Conservation (phyloP, 257 asterid genomes). For the Coffea canephora region DNA sequence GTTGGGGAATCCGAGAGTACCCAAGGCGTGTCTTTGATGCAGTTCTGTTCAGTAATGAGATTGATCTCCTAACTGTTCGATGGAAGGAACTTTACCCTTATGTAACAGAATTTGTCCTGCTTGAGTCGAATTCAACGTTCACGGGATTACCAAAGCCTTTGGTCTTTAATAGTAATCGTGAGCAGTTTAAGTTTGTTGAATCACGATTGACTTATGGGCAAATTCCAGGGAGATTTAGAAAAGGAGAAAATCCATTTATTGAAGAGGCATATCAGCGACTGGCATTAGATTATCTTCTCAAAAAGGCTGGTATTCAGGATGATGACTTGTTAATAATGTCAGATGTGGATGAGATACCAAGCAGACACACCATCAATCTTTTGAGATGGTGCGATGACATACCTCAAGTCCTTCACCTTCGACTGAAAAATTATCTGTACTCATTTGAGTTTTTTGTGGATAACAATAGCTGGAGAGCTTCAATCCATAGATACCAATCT, state of each 20-base stretch:
- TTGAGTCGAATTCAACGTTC: constrained; percentile 84
- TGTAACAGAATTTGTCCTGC: constrained; percentile 64
- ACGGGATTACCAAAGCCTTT: constrained; percentile 71
- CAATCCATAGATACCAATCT: constrained; percentile 59
- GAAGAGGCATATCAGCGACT: constrained; percentile 88
- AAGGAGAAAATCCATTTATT: constrained; percentile 73
- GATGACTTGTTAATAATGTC: constrained; percentile 79
- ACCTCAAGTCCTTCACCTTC: constrained; percentile 74
- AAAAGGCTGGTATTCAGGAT: constrained; percentile 79
- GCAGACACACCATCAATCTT: constrained; percentile 69
- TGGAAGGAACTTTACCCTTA: constrained; percentile 83
- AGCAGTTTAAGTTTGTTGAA: constrained; percentile 58
- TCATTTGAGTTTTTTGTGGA: constrained; percentile 79
- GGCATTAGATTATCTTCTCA: constrained; percentile 75
- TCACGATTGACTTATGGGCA: constrained; percentile 73
- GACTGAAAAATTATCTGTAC: constrained; percentile 67
- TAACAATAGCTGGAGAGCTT: constrained; percentile 80
- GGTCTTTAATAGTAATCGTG: constrained; percentile 46
- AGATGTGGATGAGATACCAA: constrained; percentile 79
- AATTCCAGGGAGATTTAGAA: constrained; percentile 66
- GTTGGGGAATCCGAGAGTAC: constrained; percentile 74
- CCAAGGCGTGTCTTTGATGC: constrained; percentile 89
- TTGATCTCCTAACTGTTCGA: constrained; percentile 66
- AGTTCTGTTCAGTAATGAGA: constrained; percentile 74
- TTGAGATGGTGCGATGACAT: constrained; percentile 77